Conservation (phyloP, 1,284 basidiomycete genomes). For the Ganoderma meredithae region DNA sequence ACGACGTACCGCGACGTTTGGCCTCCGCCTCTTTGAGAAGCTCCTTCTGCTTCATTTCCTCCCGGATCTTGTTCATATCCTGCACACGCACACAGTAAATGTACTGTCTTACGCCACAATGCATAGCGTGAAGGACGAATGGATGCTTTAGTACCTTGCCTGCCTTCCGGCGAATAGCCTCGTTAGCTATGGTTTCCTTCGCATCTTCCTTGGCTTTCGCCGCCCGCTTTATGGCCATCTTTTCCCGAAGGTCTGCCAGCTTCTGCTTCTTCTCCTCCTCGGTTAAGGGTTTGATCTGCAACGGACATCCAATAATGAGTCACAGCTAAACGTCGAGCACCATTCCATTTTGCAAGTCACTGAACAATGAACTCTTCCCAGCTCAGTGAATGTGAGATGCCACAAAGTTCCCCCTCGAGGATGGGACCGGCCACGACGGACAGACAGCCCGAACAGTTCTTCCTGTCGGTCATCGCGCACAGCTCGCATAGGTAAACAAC, state of each 20-base stretch:
- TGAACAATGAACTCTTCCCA: too few relatives aligned
- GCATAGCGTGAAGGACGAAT: constrained; percentile 5
- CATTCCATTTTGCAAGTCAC: not conserved
- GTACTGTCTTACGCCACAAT: not conserved
- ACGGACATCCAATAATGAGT: not conserved
- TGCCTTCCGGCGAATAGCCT: constrained; percentile 82
- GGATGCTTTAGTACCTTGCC: constrained; percentile 65
- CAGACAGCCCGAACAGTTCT: not conserved
- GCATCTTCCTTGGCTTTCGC: constrained; percentile 74
- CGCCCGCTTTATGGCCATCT: constrained; percentile 79
- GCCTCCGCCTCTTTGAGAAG: constrained; percentile 81
- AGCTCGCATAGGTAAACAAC: not conserved
- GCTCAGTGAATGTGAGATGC: not conserved
- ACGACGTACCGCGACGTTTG: constrained; percentile 70
- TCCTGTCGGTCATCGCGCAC: not conserved
- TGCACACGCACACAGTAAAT: constrained; percentile 37
- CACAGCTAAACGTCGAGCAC: not conserved
- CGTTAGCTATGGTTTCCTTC: constrained; percentile 79
- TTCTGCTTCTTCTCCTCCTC: constrained; percentile 93
- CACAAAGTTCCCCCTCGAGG: not conserved
- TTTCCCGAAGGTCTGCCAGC: constrained; percentile 80
- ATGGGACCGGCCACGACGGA: not conserved
- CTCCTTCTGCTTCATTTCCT: constrained; percentile 84
- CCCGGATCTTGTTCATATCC: constrained; percentile 78
- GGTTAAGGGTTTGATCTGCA: constrained; percentile 88